Evolutionary conservation across 192 early-diverging fungal genomes (phyloP).

Genomic region (Lobosporangium transversale): DNA sequence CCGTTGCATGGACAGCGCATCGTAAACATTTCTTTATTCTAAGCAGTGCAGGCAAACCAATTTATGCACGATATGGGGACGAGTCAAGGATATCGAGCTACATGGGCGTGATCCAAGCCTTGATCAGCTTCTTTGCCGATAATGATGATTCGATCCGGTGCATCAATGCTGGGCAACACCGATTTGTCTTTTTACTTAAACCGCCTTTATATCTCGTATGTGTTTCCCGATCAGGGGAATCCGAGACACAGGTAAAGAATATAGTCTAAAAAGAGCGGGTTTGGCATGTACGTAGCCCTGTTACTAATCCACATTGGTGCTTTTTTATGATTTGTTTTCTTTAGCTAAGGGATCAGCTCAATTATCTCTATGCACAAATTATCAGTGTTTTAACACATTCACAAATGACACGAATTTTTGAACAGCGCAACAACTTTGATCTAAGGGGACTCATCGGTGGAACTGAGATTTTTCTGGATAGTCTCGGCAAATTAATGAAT

Average conservation of each 20-base stretch:
- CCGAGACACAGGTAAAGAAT: conserved; percentile 67
- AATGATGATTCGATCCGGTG: conserved; percentile 80
- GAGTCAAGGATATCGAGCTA: conserved; percentile 87
- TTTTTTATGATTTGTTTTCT: too few species aligned
- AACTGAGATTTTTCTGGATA: conserved; percentile 85
- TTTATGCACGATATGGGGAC: conserved; percentile 93
- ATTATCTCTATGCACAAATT: conserved; percentile 84
- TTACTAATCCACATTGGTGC: too few species aligned
- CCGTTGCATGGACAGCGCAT: conserved; percentile 63
- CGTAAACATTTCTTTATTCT: conserved; percentile 93
- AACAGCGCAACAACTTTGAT: conserved; percentile 89
- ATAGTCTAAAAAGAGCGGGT: too few species aligned
- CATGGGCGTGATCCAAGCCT: conserved; percentile 91
- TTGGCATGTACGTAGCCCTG: too few species aligned
- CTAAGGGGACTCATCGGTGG: conserved; percentile 83
- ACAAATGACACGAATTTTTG: conserved; percentile 88
- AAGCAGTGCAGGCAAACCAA: conserved; percentile 93
- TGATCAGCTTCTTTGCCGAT: conserved; percentile 85
- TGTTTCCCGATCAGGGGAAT: conserved; percentile 82
- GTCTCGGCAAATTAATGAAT: conserved; percentile 75
- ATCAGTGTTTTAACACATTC: conserved; percentile 81
- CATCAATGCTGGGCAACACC: conserved; percentile 75
- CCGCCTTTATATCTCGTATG: conserved; percentile 88
- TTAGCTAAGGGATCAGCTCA: conserved; percentile 82
- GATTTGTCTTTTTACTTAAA: conserved; percentile 83